A percentile compares a stretch with the other conserved stretches of the same genome.
These are phyloP conservation scores for Alternaria sp. DNA, from an alignment of 2,329 filamentous ascomycete genomes.

Conservation along the genomic window DNA sequence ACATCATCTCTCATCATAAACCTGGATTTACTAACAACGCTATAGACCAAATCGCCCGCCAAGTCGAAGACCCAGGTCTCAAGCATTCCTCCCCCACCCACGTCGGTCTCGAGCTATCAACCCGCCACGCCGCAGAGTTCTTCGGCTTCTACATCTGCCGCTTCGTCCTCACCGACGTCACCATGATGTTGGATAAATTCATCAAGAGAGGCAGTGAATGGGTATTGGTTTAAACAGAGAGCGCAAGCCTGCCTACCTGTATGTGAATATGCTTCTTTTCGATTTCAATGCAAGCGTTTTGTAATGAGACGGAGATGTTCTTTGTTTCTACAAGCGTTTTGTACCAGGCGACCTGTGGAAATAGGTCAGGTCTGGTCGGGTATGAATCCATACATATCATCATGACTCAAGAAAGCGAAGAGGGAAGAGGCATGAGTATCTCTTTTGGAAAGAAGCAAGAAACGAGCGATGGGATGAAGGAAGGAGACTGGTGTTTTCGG, in stretches of 20 bases:
- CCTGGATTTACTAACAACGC: constrained; percentile 7
- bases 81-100: constrained; percentile 92
- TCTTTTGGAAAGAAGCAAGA: neutral
- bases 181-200: constrained; percentile 90
- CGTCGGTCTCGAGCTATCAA: constrained; percentile 91
- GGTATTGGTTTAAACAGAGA: constrained; percentile 65
- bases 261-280: constrained; percentile 4
- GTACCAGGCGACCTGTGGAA: neutral
- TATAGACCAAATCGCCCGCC: constrained; percentile 89
- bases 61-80: constrained; percentile 93
- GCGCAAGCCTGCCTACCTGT: neutral
- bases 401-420: neutral
- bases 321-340: neutral
- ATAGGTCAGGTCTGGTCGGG: neutral
- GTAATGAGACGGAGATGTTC: neutral
- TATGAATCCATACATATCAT: neutral
- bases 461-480: neutral
- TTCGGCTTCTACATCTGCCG: constrained; percentile 97
- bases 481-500: neutral
- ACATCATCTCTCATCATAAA: neutral
- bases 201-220: constrained; percentile 96
- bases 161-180: constrained; percentile 87
- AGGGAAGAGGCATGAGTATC: neutral
- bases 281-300: neutral
- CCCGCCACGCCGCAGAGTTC: constrained; percentile 93